phyloP scores from a whole-genome alignment of 2,329 filamentous ascomycete genomes.

The Stemphylium beticola region DNA sequence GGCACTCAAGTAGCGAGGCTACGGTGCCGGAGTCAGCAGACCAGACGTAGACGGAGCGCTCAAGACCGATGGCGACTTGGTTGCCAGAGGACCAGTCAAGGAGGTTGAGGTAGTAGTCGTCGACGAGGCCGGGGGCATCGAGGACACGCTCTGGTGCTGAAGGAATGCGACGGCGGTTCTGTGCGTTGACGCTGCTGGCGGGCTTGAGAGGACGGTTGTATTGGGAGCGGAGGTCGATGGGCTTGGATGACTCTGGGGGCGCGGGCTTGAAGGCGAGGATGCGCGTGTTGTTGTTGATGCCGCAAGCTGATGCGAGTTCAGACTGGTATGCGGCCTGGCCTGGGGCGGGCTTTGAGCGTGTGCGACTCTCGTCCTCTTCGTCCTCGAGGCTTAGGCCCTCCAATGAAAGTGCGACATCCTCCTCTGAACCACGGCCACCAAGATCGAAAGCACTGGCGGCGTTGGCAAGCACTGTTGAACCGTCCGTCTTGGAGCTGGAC shows the following conservation, averaged over 20 bases:
- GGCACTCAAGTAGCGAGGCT: constrained; percentile 84
- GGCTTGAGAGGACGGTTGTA: constrained; percentile 96
- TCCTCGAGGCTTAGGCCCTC: constrained; percentile 81
- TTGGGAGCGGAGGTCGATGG: constrained; percentile 94
- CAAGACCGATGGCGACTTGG: constrained; percentile 96
- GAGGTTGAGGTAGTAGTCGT: constrained; percentile 99
- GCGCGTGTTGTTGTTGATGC: constrained; percentile 89
- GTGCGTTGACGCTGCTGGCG: constrained; percentile 73
- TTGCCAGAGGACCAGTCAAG: constrained; percentile 98
- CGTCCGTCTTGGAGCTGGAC: constrained; percentile 71
- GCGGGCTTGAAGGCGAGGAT: constrained; percentile 99
- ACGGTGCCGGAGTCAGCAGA: constrained; percentile 93
- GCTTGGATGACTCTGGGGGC: constrained; percentile 96
- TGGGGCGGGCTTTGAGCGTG: constrained; percentile 79
- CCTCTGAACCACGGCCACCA: constrained; percentile 65
- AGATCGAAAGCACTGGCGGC: constrained; percentile 72
- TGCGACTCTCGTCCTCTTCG: constrained; percentile 65
- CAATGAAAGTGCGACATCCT: constrained; percentile 77
- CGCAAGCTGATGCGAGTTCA: constrained; percentile 87
- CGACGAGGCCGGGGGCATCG: constrained; percentile 92
- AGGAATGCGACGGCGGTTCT: constrained; percentile 89
- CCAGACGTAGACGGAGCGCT: constrained; percentile 98
- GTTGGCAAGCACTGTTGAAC: constrained; percentile 76
- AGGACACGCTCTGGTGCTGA: constrained; percentile 95
- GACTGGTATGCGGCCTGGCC: constrained; percentile 92